Evolutionary conservation across 148 eudicot species (phyloP), one percentile per base, ranked within the genome.

Genomic region (Camellia lanceoleosa): DNA sequence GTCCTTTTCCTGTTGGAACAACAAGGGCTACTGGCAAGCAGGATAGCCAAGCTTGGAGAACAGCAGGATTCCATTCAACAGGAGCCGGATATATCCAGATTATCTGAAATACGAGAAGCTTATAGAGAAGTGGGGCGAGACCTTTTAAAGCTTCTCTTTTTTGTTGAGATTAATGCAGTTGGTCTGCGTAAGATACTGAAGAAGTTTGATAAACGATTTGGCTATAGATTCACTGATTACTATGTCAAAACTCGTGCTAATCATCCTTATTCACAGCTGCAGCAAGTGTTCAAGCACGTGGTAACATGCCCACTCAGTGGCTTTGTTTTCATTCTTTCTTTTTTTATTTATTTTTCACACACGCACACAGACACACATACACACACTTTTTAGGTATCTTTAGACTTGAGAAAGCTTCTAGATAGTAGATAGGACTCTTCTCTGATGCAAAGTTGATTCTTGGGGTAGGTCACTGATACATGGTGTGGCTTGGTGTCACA

Each of bases 221-320:
- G 97, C 20, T 92, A 88, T 75, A 84, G 82, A 76, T 94, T 94
- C 87, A 89, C 98, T 67, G 91, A 94, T 82, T 91, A 94, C 87
- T 94, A 94, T 79, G 97, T 94, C 74, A 92, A 92, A 85, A 92
- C 97, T 62, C 98, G 98, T 76, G 93, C 98, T 73, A 90, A 92
- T 86, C 98, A 94, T 85, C 98, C 98, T 81, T 92, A 94, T 71
- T 94, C 98, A 10, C 94, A 91, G 82, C 91, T 94, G 71, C 97
- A 94, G 82, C 98, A 94, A 87, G 97, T 94, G 47, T 92, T 94
- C 83, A 92, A 94, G 90, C 98, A 94, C 73, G 98, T 94, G 94
- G 98, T 94, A 92, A 87, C 80, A 65, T 71, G 56, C 46, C 68
- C 41, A 55, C 14, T 73, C 52, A 46, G 30, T 64, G 44, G 30